Evolutionary conservation across 1,139 yeast species (phyloP).

Genomic region (Sugiyamaella novakii): DNA sequence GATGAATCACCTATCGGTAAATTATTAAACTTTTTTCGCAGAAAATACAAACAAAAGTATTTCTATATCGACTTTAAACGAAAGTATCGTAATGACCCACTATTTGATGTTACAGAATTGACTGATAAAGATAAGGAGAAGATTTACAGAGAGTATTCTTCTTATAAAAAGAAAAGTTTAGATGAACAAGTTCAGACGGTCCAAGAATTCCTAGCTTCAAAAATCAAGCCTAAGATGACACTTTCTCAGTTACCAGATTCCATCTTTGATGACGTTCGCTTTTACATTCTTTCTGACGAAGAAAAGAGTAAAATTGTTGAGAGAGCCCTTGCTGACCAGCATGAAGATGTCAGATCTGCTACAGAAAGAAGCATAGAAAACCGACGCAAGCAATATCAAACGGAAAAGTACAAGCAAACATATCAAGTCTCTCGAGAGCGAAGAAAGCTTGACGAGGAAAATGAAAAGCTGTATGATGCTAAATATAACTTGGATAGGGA

Average conservation of each 20-base stretch:
- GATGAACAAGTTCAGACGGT: conserved; percentile 22
- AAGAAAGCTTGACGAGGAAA: conserved; percentile 15
- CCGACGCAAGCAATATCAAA: not conserved
- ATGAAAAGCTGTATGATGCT: conserved; percentile 17
- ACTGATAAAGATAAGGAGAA: conserved; percentile 47
- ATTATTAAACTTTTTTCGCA: conserved; percentile 42
- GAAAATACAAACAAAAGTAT: conserved; percentile 39
- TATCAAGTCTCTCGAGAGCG: conserved; percentile 8
- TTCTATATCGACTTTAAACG: conserved; percentile 54
- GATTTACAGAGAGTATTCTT: conserved; percentile 43
- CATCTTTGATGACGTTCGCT: conserved; percentile 14
- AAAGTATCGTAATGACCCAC: conserved; percentile 40
- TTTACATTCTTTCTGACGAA: conserved; percentile 12
- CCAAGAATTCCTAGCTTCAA: not conserved
- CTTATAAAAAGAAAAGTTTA: conserved; percentile 23
- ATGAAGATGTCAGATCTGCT: not conserved
- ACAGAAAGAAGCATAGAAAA: conserved; percentile 5
- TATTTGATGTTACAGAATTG: conserved; percentile 38
- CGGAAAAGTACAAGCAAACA: conserved; percentile 5
- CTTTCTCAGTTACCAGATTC: conserved; percentile 15
- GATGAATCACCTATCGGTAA: conserved; percentile 30
- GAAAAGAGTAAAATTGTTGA: conserved; percentile 3
- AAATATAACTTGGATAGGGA: conserved; percentile 20
- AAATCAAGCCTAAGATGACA: not conserved
- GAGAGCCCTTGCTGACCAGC: not conserved